Evolutionary conservation across 2,329 filamentous ascomycete genomes (phyloP).

Genomic region (Hyphodiscus sp.): DNA sequence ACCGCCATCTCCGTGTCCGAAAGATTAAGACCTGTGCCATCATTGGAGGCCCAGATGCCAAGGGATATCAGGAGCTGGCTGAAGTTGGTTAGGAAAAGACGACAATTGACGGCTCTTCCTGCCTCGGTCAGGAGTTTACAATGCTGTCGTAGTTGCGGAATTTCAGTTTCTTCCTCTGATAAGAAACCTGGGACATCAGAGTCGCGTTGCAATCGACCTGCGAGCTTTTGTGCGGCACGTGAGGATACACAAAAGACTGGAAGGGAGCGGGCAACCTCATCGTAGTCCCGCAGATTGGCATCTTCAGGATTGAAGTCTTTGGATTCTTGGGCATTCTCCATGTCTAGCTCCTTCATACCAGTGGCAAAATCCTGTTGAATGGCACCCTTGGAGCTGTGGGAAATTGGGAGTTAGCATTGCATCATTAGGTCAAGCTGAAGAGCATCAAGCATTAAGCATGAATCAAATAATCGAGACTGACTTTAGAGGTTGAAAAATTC

Average conservation of each 20-base stretch:
- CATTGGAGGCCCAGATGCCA: slow-evolving; percentile 41
- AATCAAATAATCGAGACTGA: no score
- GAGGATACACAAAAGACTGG: slow-evolving; percentile 61
- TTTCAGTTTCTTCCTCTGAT: slow-evolving; percentile 46
- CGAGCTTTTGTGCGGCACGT: slow-evolving; percentile 56
- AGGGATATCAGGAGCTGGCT: slow-evolving; percentile 47
- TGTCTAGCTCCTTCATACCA: slow-evolving; percentile 54
- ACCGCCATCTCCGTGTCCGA: slow-evolving; percentile 33
- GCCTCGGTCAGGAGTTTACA: slow-evolving; percentile 50
- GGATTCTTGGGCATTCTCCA: slow-evolving; percentile 44
- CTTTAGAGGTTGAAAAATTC: no score
- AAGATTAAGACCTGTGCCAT: slow-evolving; percentile 35
- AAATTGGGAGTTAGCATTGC: no score
- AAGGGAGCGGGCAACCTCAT: slow-evolving; percentile 46
- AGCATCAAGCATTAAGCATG: no score
- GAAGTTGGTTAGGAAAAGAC: slow-evolving; percentile 45
- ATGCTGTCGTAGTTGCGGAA: slow-evolving; percentile 34
- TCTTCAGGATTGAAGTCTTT: slow-evolving; percentile 50
- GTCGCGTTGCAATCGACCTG: slow-evolving; percentile 47
- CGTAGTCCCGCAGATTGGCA: slow-evolving; percentile 50
- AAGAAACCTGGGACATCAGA: slow-evolving; percentile 45
- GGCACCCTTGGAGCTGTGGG: slow-evolving; percentile 35
- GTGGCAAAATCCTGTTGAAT: slow-evolving; percentile 54
- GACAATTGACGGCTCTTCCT: slow-evolving; percentile 38
- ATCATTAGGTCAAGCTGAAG: no score